Percentiles rank a stretch among this genome's conserved stretches.
phyloP scores from a whole-genome alignment of 192 early-diverging fungal species.

The Coemansia erecta region DNA sequence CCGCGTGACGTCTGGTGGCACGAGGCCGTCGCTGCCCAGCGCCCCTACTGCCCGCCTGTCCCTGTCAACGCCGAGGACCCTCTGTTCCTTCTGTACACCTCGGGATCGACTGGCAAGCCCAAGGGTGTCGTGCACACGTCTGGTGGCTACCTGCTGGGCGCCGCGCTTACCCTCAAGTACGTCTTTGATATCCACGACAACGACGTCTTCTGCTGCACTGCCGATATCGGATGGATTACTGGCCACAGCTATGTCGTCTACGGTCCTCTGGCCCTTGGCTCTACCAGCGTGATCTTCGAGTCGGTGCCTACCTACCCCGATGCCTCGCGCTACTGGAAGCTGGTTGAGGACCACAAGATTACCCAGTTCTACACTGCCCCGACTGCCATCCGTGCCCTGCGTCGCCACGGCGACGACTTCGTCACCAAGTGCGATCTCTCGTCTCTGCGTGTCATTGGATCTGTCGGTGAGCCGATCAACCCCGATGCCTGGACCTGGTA shows the following conservation, averaged over 20 bases:
- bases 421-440: constrained; percentile 78
- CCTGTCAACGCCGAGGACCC: constrained; percentile 89
- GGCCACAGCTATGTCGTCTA: constrained; percentile 92
- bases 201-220: constrained; percentile 92
- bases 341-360: constrained; percentile 86
- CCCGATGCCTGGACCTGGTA: constrained; percentile 99
- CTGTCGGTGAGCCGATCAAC: constrained; percentile 97
- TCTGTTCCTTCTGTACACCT: constrained; percentile 93
- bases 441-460: constrained; percentile 85
- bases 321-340: constrained; percentile 76
- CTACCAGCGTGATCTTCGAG: constrained; percentile 93
- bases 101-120: constrained; percentile 84
- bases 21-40: constrained; percentile 79
- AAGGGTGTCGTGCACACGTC: constrained; percentile 96
- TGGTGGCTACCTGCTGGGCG: constrained; percentile 92
- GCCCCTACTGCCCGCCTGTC: constrained; percentile 84
- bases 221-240: constrained; percentile 92
- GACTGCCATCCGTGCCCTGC: constrained; percentile 94
- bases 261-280: constrained; percentile 83
- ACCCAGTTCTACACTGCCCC: constrained; percentile 99
- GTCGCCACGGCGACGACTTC: constrained; percentile 77
- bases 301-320: constrained; percentile 92
- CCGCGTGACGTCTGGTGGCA: constrained; percentile 94
- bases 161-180: constrained; percentile 82
- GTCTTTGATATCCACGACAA: constrained; percentile 90